phyloP scores from a whole-genome alignment of 192 early-diverging fungal species.

The Backusella circina region DNA sequence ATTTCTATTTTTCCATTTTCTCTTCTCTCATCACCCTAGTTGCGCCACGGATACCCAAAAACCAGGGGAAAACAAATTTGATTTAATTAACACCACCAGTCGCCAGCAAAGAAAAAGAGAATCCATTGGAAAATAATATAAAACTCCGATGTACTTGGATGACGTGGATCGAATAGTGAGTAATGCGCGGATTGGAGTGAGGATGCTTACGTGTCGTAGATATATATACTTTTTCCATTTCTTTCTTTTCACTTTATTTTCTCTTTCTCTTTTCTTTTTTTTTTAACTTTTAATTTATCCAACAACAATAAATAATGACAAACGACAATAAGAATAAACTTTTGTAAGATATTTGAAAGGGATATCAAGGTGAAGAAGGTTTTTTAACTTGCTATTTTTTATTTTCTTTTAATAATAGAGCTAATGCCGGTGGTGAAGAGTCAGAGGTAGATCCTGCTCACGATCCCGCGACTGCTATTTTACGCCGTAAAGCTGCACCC shows the following conservation, averaged over 20 bases:
- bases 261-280: not conserved
- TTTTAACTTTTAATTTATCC: constrained; percentile 5
- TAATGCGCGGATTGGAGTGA: not conserved
- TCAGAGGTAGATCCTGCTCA: constrained; percentile 55
- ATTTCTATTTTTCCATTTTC: too few relatives aligned
- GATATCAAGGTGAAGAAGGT: too few relatives aligned
- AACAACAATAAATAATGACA: constrained; percentile 3
- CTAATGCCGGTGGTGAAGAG: constrained; percentile 51
- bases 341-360: not conserved
- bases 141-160: not conserved
- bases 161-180: not conserved
- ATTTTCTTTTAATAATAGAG: too few relatives aligned
- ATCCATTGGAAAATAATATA: not conserved
- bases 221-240: not conserved
- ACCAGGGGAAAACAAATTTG: not conserved
- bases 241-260: not conserved
- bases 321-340: constrained; percentile 8
- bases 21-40: not conserved
- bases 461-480: constrained; percentile 92
- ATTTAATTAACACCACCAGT: not conserved
- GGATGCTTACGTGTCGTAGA: not conserved
- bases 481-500: constrained; percentile 92
- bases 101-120: not conserved
- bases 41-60: not conserved
- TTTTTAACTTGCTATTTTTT: not conserved